phyloP scores from a whole-genome alignment of 805 yeast species.

The Wickerhamiella siamensis region DNA sequence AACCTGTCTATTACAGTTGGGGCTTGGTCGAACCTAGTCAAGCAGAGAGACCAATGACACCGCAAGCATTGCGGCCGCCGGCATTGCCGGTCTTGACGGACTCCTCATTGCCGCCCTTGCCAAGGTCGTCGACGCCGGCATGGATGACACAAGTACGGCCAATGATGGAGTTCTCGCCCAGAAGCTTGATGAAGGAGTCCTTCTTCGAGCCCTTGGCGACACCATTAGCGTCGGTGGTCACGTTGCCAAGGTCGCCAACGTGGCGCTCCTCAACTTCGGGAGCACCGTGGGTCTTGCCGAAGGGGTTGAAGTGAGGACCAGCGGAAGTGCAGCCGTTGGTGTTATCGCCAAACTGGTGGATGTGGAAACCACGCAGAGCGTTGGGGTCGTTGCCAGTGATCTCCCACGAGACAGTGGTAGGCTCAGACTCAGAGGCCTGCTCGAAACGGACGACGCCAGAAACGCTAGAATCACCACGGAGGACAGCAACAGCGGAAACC shows the following conservation, averaged over 20 bases:
- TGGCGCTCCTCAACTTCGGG: conserved; percentile 60
- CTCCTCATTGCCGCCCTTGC: conserved; percentile 85
- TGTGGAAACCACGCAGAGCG: conserved; percentile 79
- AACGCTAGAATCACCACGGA: conserved; percentile 89
- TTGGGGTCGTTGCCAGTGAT: conserved; percentile 79
- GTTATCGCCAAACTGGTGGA: conserved; percentile 97
- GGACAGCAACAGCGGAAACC: conserved; percentile 61
- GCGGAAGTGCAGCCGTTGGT: conserved; percentile 98
- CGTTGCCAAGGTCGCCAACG: conserved; percentile 95
- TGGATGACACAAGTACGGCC: conserved; percentile 96
- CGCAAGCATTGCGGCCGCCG: conserved; percentile 97
- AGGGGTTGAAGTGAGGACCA: conserved; percentile 95
- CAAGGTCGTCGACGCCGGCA: conserved; percentile 84
- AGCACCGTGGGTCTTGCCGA: conserved; percentile 74
- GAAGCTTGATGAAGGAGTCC: conserved; percentile 61
- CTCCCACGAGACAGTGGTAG: conserved; percentile 79
- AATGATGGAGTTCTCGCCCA: conserved; percentile 75
- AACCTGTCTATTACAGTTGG: not conserved
- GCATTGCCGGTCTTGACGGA: conserved; percentile 94
- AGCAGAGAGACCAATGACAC: conserved; percentile 75
- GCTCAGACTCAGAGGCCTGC: conserved; percentile 63
- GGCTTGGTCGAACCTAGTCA: conserved; percentile 16
- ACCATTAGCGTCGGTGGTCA: conserved; percentile 75
- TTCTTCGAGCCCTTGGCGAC: conserved; percentile 80
- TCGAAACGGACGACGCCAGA: conserved; percentile 78